phyloP scores from a whole-genome alignment of 2,329 filamentous ascomycete species.

The Beauveria sp. region DNA sequence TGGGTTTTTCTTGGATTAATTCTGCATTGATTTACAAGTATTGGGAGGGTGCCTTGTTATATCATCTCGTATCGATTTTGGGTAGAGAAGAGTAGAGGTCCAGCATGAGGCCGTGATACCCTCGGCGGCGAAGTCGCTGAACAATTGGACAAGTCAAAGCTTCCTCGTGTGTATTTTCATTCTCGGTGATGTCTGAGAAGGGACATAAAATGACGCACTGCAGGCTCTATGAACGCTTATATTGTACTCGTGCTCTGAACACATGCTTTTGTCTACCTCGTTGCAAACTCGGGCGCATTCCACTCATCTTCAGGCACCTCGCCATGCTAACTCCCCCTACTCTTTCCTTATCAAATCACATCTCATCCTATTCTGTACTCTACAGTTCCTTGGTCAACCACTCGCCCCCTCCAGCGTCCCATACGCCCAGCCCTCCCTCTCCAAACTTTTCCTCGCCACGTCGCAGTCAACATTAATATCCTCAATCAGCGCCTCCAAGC shows the following conservation, averaged over 20 bases:
- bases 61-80: background rate
- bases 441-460: slow-evolving; percentile 68
- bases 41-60: background rate
- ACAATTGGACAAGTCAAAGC: background rate
- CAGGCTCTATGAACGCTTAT: background rate
- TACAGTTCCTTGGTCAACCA: slow-evolving; percentile 25
- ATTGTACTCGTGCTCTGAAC: background rate
- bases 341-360: no score
- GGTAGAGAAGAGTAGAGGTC: background rate
- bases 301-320: no score
- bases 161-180: background rate
- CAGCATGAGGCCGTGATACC: background rate
- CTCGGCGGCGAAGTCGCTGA: slow-evolving; percentile 1
- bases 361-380: background rate
- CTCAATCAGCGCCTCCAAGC: slow-evolving; percentile 71
- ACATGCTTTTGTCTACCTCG: background rate
- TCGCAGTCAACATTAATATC: slow-evolving; percentile 88
- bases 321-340: no score
- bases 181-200: background rate
- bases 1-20: background rate
- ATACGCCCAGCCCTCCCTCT: slow-evolving; percentile 52
- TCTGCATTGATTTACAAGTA: no score
- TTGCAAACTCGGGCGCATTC: background rate
- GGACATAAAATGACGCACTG: background rate
- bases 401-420: slow-evolving; percentile 26